Evolutionary conservation across 2,329 filamentous ascomycete genomes (phyloP).

Genomic region (Fusarium sp.): DNA sequence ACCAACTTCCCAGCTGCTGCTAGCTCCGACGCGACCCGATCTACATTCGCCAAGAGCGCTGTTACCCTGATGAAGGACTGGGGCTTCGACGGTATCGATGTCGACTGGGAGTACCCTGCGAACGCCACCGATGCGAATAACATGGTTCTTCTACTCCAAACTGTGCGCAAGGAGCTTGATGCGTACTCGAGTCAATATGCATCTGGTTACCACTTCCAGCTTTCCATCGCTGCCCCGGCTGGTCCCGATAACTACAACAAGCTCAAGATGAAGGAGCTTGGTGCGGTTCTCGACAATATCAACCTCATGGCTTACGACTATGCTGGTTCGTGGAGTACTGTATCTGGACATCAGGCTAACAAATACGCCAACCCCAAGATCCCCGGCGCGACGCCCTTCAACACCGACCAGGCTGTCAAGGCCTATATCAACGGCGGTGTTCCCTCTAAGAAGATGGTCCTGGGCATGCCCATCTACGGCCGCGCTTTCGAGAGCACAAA

Average conservation of each 20-base stretch:
- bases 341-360: constrained; percentile 78
- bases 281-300: constrained; percentile 65
- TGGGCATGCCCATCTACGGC: constrained; percentile 86
- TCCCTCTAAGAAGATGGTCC: constrained; percentile 73
- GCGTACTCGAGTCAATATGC: constrained; percentile 58
- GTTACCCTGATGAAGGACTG: constrained; percentile 79
- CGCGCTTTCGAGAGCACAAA: constrained; percentile 69
- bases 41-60: constrained; percentile 76
- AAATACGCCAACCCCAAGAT: constrained; percentile 68
- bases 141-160: constrained; percentile 58
- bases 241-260: constrained; percentile 62
- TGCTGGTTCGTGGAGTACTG: constrained; percentile 74
- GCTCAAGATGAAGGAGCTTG: constrained; percentile 62
- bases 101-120: constrained; percentile 57
- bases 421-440: constrained; percentile 75
- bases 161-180: constrained; percentile 61
- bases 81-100: constrained; percentile 65
- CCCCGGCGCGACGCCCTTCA: constrained; percentile 74
- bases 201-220: constrained; percentile 61
- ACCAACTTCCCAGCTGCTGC: constrained; percentile 77
- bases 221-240: constrained; percentile 65
- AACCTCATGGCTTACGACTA: constrained; percentile 82
- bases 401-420: constrained; percentile 71
- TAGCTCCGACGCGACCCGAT: constrained; percentile 68
- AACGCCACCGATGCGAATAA: constrained; percentile 56